phyloP scores from a whole-genome alignment of 208 protist genomes.

The Acanthamoeba lenticulata region DNA sequence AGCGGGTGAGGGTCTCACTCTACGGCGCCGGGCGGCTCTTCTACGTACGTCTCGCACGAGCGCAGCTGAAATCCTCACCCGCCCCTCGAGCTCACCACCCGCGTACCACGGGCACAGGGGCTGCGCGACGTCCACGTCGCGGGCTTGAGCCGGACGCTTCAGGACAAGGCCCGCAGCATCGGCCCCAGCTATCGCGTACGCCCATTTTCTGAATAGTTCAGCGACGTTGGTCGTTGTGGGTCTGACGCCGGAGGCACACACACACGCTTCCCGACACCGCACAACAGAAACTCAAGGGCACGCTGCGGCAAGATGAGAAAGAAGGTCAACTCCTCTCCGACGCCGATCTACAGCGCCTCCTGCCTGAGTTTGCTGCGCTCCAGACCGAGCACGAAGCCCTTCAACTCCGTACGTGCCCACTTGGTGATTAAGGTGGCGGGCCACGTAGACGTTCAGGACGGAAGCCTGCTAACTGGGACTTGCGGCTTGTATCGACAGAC shows the following conservation, averaged over 20 bases:
- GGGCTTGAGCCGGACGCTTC: neutral
- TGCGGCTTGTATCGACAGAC: neutral
- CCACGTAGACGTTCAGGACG: too few relatives aligned
- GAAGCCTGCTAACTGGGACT: too few relatives aligned
- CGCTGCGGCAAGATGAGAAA: neutral
- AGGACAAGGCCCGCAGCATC: neutral
- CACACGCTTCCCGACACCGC: neutral
- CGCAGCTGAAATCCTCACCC: neutral
- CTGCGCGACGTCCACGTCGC: neutral
- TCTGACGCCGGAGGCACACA: too few relatives aligned
- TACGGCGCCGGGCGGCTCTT: neutral
- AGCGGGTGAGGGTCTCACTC: constrained; percentile 1
- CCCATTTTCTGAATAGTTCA: too few relatives aligned
- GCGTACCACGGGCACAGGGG: neutral
- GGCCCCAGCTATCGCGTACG: neutral
- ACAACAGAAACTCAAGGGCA: neutral
- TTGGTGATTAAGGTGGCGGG: too few relatives aligned
- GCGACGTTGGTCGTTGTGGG: neutral
- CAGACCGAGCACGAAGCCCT: neutral
- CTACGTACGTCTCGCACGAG: neutral
- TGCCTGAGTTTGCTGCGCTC: neutral
- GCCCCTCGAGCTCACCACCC: neutral
- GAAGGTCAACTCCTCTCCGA: neutral
- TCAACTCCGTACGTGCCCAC: neutral
- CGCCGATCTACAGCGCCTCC: neutral